Percentiles rank a stretch among this genome's conserved stretches.
Conservation (phyloP, 106 monocot genomes). For the Dendrobium chrysotoxum region DNA sequence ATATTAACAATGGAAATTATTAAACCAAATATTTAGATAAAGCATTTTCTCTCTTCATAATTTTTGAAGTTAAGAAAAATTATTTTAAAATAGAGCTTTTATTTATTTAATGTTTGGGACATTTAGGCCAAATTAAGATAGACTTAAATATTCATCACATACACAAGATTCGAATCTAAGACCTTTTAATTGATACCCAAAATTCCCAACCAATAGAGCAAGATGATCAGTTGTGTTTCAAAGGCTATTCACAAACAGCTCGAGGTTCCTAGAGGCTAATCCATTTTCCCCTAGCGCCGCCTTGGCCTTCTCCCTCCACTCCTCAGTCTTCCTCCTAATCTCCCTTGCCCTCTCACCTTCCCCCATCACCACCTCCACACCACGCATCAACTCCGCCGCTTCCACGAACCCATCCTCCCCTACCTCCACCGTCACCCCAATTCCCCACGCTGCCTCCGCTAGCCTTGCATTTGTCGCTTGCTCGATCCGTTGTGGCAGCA, state of each 20-base stretch:
- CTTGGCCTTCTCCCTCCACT: slow-evolving; percentile 19
- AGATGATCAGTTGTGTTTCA: no score
- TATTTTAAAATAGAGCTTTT: no score
- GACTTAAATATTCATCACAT: no score
- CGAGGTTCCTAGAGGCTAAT: slow-evolving; percentile 19
- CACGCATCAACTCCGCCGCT: slow-evolving; percentile 4
- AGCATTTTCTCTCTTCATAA: no score
- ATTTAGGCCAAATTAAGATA: no score
- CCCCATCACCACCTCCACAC: slow-evolving; percentile 9
- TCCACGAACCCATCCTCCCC: neutral
- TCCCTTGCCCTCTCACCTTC: neutral
- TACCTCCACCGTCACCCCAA: slow-evolving; percentile 7
- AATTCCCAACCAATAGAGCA: no score
- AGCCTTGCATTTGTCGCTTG: slow-evolving; percentile 7
- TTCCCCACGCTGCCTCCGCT: slow-evolving; percentile 11
- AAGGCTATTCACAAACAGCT: neutral
- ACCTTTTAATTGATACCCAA: no score
- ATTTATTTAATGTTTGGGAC: no score
- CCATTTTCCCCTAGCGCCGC: slow-evolving; percentile 14
- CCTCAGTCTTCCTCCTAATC: slow-evolving; percentile 10
- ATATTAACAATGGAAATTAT: no score
- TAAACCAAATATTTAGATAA: no score
- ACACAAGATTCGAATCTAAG: no score
- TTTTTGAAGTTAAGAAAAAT: no score
- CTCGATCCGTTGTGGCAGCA: slow-evolving; percentile 12